These are phyloP conservation scores for Sporothrix inflata DNA, from an alignment of 2,329 filamentous ascomycete genomes.

Conservation along the genomic window DNA sequence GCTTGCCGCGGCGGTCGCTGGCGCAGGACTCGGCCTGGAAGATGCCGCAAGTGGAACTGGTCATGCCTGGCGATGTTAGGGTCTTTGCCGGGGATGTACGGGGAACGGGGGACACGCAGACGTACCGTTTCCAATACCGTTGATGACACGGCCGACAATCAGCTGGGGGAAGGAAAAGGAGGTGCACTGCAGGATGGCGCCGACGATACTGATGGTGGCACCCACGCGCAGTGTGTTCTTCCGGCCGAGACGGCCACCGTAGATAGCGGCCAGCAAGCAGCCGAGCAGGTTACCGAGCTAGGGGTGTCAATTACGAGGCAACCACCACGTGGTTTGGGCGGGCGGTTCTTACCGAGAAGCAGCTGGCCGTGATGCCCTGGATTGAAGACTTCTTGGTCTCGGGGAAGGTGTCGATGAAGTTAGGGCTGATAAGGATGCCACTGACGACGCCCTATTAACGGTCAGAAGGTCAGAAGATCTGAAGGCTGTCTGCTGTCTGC, in stretches of 20 bases:
- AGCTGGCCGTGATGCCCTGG: conserved; percentile 8
- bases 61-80: background rate
- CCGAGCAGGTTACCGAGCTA: conserved; percentile 18
- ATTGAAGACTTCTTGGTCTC: conserved; percentile 4
- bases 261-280: conserved; percentile 11
- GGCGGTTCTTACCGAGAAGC: background rate
- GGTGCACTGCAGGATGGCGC: conserved; percentile 10
- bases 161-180: conserved; percentile 15
- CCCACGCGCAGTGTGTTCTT: conserved; percentile 14
- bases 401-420: conserved; percentile 15
- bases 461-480: too few relatives aligned
- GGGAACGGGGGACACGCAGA: too few relatives aligned
- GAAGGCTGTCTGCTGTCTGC: too few relatives aligned
- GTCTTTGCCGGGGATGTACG: too few relatives aligned
- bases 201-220: conserved; percentile 8
- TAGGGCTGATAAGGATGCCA: conserved; percentile 19
- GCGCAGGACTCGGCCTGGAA: conserved; percentile 21
- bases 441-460: background rate
- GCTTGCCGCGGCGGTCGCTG: conserved; percentile 5
- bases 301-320: too few relatives aligned
- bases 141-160: conserved; percentile 17
- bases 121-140: conserved; percentile 3
- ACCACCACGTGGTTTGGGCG: too few relatives aligned
- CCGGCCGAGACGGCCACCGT: conserved; percentile 8
- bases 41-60: conserved; percentile 17